phyloP scores from a whole-genome alignment of 2,329 filamentous ascomycete genomes.

The Proliferodiscus dingleyae region DNA sequence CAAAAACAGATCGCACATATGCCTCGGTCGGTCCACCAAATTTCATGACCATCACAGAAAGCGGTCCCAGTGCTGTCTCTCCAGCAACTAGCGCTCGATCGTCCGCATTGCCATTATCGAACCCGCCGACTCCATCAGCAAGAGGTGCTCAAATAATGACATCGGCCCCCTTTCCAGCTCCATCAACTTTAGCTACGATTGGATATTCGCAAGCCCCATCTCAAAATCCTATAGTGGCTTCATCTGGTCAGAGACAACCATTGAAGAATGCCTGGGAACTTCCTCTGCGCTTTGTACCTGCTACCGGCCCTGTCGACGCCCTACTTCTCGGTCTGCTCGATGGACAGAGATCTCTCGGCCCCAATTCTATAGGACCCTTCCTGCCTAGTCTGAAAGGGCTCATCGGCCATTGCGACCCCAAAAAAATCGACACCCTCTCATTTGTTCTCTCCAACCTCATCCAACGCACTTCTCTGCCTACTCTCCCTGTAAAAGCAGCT shows the following conservation, averaged over 20 bases:
- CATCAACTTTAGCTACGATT: too few species aligned
- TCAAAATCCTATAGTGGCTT: too few species aligned
- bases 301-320: conserved; percentile 33
- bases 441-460: conserved; percentile 30
- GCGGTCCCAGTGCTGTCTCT: too few species aligned
- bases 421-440: conserved; percentile 24
- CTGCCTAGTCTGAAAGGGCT: conserved; percentile 33
- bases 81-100: too few species aligned
- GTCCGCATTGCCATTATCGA: too few species aligned
- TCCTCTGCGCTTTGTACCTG: conserved; percentile 30
- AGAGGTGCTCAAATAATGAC: too few species aligned
- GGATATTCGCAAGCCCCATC: too few species aligned
- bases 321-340: conserved; percentile 35
- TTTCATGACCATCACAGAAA: too few species aligned
- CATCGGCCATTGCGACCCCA: conserved; percentile 27
- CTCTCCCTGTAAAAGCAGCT: conserved; percentile 19
- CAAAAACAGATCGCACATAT: too few species aligned
- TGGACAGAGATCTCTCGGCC: conserved; percentile 33
- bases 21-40: too few species aligned
- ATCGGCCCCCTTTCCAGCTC: too few species aligned
- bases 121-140: too few species aligned
- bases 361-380: conserved; percentile 31
- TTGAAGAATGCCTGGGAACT: conserved; percentile 29
- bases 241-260: conserved; percentile 10
- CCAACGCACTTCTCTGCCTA: conserved; percentile 9